These are phyloP conservation scores for Conidiobolus incongruus DNA, from an alignment of 371 early-diverging fungal species.

Conservation along the genomic window DNA sequence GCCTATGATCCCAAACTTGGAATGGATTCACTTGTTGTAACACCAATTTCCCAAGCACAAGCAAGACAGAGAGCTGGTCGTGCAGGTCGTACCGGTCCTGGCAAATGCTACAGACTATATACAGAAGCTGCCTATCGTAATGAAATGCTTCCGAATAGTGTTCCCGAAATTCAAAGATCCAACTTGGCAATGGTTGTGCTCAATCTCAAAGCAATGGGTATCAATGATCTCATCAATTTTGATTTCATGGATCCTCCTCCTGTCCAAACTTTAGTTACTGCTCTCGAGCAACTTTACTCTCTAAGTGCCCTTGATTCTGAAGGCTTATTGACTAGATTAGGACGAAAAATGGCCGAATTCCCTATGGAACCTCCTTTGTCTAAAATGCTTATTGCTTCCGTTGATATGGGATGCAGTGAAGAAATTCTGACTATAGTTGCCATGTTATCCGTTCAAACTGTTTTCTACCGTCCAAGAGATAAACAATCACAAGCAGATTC, in stretches of 20 bases:
- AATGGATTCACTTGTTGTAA: constrained; percentile 83
- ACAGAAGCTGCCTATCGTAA: constrained; percentile 87
- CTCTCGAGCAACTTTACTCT: constrained; percentile 78
- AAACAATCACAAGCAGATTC: constrained; percentile 85
- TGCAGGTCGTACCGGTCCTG: constrained; percentile 94
- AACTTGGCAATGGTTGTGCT: constrained; percentile 84
- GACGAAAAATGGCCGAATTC: constrained; percentile 92
- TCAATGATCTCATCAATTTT: constrained; percentile 86
- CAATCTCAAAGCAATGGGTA: constrained; percentile 86
- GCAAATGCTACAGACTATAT: constrained; percentile 90
- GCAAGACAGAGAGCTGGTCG: constrained; percentile 96
- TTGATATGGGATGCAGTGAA: constrained; percentile 81
- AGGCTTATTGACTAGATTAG: constrained; percentile 78
- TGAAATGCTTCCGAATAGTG: constrained; percentile 86
- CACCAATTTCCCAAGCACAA: constrained; percentile 90
- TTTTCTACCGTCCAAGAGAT: constrained; percentile 91
- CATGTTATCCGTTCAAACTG: constrained; percentile 82
- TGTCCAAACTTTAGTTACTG: constrained; percentile 73
- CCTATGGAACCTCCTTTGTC: constrained; percentile 84
- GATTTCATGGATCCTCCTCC: constrained; percentile 97
- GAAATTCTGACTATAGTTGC: constrained; percentile 92
- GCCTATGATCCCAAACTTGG: constrained; percentile 86
- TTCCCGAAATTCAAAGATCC: constrained; percentile 96
- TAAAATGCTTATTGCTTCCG: constrained; percentile 79
- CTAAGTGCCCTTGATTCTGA: constrained; percentile 89